Evolutionary conservation across 164 flowering plant species (phyloP).

Genomic region (Vitis labrusca): DNA sequence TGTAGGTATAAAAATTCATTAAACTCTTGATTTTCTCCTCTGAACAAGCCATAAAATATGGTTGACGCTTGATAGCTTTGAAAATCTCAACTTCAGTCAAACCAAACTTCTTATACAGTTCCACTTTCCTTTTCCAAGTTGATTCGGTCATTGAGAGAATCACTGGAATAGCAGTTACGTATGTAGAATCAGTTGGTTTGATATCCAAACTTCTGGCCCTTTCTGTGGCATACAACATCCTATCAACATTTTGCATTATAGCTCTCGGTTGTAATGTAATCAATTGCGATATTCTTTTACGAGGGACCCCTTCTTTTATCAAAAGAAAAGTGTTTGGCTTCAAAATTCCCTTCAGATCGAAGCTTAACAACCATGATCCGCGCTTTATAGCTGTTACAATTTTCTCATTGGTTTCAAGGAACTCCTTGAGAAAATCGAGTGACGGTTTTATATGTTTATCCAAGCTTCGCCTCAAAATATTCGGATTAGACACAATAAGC

Average conservation of each 20-base stretch:
- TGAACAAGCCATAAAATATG: slow-evolving; percentile 11
- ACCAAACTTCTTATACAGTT: slow-evolving; percentile 21
- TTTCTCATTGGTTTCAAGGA: slow-evolving; percentile 1
- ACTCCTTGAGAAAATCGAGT: not conserved
- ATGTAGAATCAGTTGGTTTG: slow-evolving; percentile 5
- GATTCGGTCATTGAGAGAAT: slow-evolving; percentile 12
- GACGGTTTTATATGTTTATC: slow-evolving; percentile 6
- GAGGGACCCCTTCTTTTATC: slow-evolving; percentile 3
- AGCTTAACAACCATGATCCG: not conserved
- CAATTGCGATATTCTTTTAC: not conserved
- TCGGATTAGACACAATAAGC: not conserved
- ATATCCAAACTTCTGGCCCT: slow-evolving; percentile 9
- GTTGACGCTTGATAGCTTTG: slow-evolving; percentile 6
- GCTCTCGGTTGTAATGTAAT: not conserved
- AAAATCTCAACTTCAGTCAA: slow-evolving; percentile 19
- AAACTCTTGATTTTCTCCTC: slow-evolving; percentile 15
- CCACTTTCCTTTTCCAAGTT: slow-evolving; percentile 17
- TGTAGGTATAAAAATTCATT: slow-evolving; percentile 17
- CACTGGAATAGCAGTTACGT: slow-evolving; percentile 8
- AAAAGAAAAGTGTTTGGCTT: not conserved
- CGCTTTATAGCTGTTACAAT: not conserved
- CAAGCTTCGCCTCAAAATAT: not conserved
- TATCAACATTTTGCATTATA: not conserved
- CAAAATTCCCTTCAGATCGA: not conserved
- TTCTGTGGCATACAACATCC: not conserved